Percentiles rank a stretch among this genome's conserved stretches.
Conservation (phyloP, 202 grass and related monocot genomes). For the Brachypodium distachyon region DNA sequence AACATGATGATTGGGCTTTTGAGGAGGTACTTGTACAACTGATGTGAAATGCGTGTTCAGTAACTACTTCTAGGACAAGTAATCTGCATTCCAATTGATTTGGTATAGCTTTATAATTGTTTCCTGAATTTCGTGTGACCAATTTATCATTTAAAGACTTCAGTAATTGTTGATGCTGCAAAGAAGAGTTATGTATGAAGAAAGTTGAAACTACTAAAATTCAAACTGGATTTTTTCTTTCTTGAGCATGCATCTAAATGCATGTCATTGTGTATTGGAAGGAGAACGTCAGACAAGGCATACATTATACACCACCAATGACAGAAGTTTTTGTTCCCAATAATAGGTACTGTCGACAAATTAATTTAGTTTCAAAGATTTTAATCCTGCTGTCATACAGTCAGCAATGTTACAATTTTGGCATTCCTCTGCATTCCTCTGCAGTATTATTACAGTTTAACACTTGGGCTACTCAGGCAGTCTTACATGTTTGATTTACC, state of each 20-base stretch:
- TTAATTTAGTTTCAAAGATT: not conserved
- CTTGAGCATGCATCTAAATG: too few species aligned
- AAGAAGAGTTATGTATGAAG: not conserved
- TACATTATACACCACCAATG: too few species aligned
- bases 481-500: constrained; percentile 12
- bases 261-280: too few species aligned
- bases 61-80: not conserved
- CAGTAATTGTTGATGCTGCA: not conserved
- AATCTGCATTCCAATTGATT: not conserved
- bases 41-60: not conserved
- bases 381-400: not conserved
- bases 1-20: constrained; percentile 63
- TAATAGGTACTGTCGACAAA: not conserved
- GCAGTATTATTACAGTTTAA: not conserved
- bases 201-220: not conserved
- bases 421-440: not conserved
- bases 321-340: not conserved
- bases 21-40: constrained; percentile 67
- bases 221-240: too few species aligned
- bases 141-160: not conserved
- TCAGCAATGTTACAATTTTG: not conserved
- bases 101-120: not conserved
- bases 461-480: not conserved
- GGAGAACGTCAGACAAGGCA: too few species aligned
- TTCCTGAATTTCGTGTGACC: not conserved